Base-by-base conservation (phyloP, 2,329 filamentous ascomycete species). In the Clarireedia monteithiana region DNA sequence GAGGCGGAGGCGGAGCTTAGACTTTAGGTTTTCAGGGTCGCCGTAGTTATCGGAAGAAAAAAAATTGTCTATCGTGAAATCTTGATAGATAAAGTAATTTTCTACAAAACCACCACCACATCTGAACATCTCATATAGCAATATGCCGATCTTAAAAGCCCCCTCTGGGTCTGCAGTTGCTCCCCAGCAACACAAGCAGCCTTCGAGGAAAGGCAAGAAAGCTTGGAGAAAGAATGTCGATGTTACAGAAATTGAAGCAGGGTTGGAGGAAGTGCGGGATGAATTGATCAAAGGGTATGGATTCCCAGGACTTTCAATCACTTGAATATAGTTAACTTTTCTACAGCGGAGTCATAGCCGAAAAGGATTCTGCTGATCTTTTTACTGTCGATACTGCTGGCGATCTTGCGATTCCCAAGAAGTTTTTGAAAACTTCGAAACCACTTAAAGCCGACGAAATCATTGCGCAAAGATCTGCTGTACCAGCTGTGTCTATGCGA, bases 181-280 rank as follows among this genome's bases (percentile, higher is more conserved):
- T 17, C 91, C 91, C 10, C 83, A 85, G 60, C 89, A 95, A 63
- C 84, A 86, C 73, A 91, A 83, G 61, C 94, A 99, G 72, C 83
- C 91, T 26, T 97, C 92, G 5, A 82, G 94, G 69, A 99, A 99
- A 72, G 94, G 95, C 66, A 97, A 97, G 75, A 97, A 95, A 76
- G 92, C 94, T 34, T 99, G 94, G 94, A 83, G 94, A 69, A 99
- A 97, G 73, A 96, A 99, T 74, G 90, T 99, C 72, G 90, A 99
- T 73, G 82, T 97, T 60, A 86, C 89, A 27, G 86, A 95, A 60
- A 82, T 99, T 26, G 81, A 92, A 66, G 75, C 86, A 53, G 94
- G 94, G 59, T 81, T 99, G 36, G 86, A 91, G 60, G 80, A 88
- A 67, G 76, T 95, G 63, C 90, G 94, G 66, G 87, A 95, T 58